Percentiles rank a stretch among this genome's conserved stretches.
Evolutionary conservation across 2,329 filamentous ascomycete species (phyloP).

Genomic region (Fusarium lyarnte): DNA sequence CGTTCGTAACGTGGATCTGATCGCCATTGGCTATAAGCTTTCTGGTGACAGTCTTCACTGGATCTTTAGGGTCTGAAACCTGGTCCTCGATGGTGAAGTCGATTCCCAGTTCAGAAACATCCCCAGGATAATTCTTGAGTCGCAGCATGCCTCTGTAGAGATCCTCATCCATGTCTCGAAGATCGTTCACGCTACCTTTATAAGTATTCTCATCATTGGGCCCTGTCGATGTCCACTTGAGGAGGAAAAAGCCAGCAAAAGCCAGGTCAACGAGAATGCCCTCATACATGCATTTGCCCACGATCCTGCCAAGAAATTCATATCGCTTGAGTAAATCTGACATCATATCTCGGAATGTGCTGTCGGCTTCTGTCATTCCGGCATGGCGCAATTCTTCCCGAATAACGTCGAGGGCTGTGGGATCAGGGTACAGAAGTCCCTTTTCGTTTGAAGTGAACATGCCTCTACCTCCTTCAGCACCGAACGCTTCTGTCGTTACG

Average conservation of each 20-base stretch:
- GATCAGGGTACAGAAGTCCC: conserved; percentile 89
- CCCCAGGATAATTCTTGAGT: conserved; percentile 85
- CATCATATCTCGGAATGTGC: conserved; percentile 67
- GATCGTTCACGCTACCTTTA: conserved; percentile 92
- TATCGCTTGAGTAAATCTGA: conserved; percentile 75
- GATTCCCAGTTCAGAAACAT: conserved; percentile 76
- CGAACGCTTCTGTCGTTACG: conserved; percentile 86
- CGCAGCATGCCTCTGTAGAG: conserved; percentile 86
- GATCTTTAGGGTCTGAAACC: conserved; percentile 57
- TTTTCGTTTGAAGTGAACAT: conserved; percentile 88
- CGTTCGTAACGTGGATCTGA: conserved; percentile 83
- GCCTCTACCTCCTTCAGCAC: conserved; percentile 54
- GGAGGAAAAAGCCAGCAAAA: conserved; percentile 94
- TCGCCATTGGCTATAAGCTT: conserved; percentile 82
- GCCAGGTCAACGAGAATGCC: conserved; percentile 92
- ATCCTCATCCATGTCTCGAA: conserved; percentile 89
- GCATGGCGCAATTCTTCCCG: conserved; percentile 64
- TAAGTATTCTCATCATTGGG: conserved; percentile 73
- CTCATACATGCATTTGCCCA: conserved; percentile 98
- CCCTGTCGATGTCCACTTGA: conserved; percentile 89
- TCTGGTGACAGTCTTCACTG: conserved; percentile 71
- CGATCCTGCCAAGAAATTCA: conserved; percentile 90
- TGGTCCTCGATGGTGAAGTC: conserved; percentile 91
- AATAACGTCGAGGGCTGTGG: conserved; percentile 76
- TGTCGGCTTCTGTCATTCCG: conserved; percentile 62